Percentiles rank a stretch among this genome's conserved stretches.
These are phyloP conservation scores for Carex kokanica DNA, from an alignment of 176 grass and related monocot genomes.

Conservation along the genomic window DNA sequence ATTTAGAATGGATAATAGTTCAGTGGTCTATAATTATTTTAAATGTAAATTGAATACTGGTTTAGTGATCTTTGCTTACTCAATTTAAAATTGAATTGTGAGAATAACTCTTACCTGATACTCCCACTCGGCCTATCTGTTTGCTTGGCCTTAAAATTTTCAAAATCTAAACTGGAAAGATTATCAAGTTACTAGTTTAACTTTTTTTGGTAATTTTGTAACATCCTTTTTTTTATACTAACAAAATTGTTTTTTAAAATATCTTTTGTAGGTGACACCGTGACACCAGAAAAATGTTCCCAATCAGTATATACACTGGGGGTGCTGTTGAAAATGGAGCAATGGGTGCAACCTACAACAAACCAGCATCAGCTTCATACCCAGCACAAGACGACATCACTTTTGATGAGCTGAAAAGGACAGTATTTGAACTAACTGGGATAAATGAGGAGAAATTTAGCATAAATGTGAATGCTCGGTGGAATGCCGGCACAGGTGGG, in stretches of 20 bases:
- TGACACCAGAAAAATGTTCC: background rate
- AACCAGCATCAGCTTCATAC: background rate
- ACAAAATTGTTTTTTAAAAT: background rate
- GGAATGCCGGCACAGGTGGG: background rate
- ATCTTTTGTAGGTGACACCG: background rate
- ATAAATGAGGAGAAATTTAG: background rate
- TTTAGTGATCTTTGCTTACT: no score
- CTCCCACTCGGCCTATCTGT: no score
- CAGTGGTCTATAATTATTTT: no score
- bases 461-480: conserved; percentile 8
- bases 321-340: background rate
- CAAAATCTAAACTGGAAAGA: no score
- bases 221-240: background rate
- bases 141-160: no score
- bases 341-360: background rate
- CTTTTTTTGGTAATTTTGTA: no score
- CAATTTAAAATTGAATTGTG: no score
- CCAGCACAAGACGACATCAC: background rate
- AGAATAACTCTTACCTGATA: no score
- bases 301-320: conserved; percentile 12
- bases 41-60: no score
- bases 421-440: background rate
- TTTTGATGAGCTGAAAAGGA: background rate
- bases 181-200: no score
- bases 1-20: no score